Evolutionary conservation across 1,139 yeast species (phyloP), one percentile per base, ranked within the genome.

Genomic region (Lodderomyces beijingensis): DNA sequence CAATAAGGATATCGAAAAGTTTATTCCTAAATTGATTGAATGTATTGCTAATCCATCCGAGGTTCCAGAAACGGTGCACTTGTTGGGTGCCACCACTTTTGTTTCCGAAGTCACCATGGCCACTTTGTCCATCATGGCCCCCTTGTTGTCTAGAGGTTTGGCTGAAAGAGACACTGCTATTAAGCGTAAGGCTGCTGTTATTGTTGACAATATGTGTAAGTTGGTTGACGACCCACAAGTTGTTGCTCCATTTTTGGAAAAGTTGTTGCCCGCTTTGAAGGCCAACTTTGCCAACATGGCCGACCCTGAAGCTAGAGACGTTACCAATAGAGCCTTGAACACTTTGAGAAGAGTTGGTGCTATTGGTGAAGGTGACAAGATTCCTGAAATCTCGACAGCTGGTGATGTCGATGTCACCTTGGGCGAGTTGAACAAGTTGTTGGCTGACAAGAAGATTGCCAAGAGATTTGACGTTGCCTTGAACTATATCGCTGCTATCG

Each of bases 51-150:
- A 84, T 69, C 98, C 98, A 69, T 76, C 80, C 55, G 91, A 82
- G 68, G 98, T 91, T 53, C 95, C 98, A 65, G 97, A 91, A 77
- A 91, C 98, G 57, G 97, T 91, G 50, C 98, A 91, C 74, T 67
- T 81, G 59, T 85, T 91, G 65, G 98, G 98, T 86, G 97, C 98
- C 59, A 91, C 98, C 58, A 91, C 98, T 59, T 91, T 91, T 65
- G 98, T 91, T 55, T 88, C 96, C 55, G 98, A 91, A 76, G 98
- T 91, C 57, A 93, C 98, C 70, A 89, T 93, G 75, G 97, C 98
- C 57, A 93, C 98, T 57, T 79, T 91, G 62, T 89, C 98, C 63
- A 91, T 91, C 74, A 91, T 91, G 98, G 96, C 89, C 54, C 98
- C 98, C 63, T 79, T 91, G 65, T 80, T 91, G 66, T 79, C 95